Base-by-base conservation (phyloP, 148 eudicot genomes). In the Tetragonia tetragonoides region DNA sequence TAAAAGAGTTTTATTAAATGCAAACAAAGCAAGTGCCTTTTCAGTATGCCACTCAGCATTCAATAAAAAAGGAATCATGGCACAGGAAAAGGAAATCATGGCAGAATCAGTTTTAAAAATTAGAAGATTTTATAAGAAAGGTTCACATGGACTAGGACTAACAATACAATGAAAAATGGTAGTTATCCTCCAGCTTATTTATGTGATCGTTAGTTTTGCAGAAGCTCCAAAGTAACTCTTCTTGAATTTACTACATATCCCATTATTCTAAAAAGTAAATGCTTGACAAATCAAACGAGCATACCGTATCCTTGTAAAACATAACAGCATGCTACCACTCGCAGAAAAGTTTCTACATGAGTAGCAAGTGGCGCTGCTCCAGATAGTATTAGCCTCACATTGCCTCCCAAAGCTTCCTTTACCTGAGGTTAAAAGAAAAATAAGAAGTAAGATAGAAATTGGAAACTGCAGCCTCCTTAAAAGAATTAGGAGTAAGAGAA, bases 301-400 rank as follows among this genome's bases (percentile, higher is more conserved):
- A 75, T 88, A 95, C 99, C 99, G 66, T 95, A 95, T 87, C 99
- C 99, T 88, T 95, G 99, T 71, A 95, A 89, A 51, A 95, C 97
- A 87, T 93, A 89, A 83, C 86, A 80, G 78, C 99, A 95, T 56
- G 99, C 87, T 34, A 93, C 97, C 38, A 95, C 99, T 78, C 93
- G 90, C 60, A 95, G 79, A 85, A 80, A 95, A 46, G 90, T 89
- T 85, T 95, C 97, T 37, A 95, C 94, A 81, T 95, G 99, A 60
- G 89, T 78, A 68, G 99, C 94, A 77, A 95, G 97, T 66, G 99
- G 99, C 18, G 99, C 99, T 74, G 97, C 99, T 84, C 99, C 99
- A 76, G 99, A 95, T 77, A 95, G 83, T 66, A 95, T 95, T 70
- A 95, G 84, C 42, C 95, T 88, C 74, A 91, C 97, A 72, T 72